phyloP scores from a whole-genome alignment of 176 grass and related monocot genomes.

The Triticum monococcum region DNA sequence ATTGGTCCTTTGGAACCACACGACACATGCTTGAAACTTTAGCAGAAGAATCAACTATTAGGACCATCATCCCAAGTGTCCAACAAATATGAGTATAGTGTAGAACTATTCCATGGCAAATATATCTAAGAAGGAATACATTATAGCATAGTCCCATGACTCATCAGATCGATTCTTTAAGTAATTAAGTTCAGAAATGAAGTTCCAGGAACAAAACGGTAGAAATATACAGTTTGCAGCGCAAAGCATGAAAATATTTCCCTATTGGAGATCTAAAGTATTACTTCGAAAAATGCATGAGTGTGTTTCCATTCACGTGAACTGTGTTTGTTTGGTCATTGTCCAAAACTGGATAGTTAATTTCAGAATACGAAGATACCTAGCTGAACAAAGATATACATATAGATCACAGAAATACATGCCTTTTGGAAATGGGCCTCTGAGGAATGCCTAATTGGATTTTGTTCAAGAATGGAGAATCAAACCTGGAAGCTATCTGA shows the following conservation, averaged over 20 bases:
- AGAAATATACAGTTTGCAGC: neutral
- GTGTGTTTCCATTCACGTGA: slow-evolving; percentile 4
- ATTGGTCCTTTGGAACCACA: neutral
- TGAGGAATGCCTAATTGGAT: slow-evolving; percentile 36
- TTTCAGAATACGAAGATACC: slow-evolving; percentile 7
- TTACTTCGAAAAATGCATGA: neutral
- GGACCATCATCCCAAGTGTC: neutral
- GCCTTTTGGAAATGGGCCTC: slow-evolving; percentile 91
- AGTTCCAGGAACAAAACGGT: neutral
- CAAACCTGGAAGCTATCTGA: neutral
- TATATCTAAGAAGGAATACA: neutral
- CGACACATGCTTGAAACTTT: neutral
- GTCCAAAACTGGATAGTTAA: neutral
- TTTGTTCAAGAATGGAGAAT: neutral
- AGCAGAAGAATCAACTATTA: slow-evolving; percentile 15
- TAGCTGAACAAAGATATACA: slow-evolving; percentile 25
- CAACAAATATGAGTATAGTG: neutral
- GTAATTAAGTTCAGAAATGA: slow-evolving; percentile 8
- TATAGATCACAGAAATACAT: slow-evolving; percentile 39
- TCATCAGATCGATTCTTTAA: neutral
- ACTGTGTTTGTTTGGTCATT: slow-evolving; percentile 9
- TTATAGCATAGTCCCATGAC: slow-evolving; percentile 1
- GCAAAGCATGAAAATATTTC: neutral
- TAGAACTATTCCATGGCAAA: slow-evolving; percentile 6
- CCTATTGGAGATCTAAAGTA: neutral